These are phyloP conservation scores for Paraphaeosphaeria sporulosa DNA, from an alignment of 2,329 filamentous ascomycete species.

Conservation along the genomic window DNA sequence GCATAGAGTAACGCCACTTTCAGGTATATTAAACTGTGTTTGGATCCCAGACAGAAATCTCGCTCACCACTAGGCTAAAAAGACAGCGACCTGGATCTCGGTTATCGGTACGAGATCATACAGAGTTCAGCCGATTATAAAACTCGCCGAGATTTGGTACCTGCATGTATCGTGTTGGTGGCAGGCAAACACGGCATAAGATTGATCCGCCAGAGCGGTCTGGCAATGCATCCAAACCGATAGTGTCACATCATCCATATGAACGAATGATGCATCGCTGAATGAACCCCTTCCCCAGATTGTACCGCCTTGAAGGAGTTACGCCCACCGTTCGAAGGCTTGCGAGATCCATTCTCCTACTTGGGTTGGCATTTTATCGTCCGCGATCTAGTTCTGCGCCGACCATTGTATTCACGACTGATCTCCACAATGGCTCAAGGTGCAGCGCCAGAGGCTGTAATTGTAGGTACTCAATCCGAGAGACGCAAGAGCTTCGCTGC, in stretches of 20 bases:
- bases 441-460: slow-evolving; percentile 5
- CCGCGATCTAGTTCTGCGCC: background rate
- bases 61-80: background rate
- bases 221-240: background rate
- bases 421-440: background rate
- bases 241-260: slow-evolving; percentile 1
- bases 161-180: background rate
- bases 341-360: background rate
- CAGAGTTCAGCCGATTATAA: background rate
- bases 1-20: background rate
- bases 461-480: background rate
- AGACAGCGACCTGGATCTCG: background rate
- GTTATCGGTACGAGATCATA: background rate
- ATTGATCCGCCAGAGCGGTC: background rate
- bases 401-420: background rate
- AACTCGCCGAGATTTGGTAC: background rate
- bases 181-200: background rate
- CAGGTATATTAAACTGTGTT: background rate
- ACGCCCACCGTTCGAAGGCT: background rate
- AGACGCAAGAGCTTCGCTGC: background rate
- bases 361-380: background rate
- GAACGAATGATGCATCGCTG: background rate
- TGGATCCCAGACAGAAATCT: background rate
- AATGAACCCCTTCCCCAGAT: background rate
- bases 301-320: background rate